Evolutionary conservation across 2,329 filamentous ascomycete genomes (phyloP).

Genomic region (Beauveria australis): DNA sequence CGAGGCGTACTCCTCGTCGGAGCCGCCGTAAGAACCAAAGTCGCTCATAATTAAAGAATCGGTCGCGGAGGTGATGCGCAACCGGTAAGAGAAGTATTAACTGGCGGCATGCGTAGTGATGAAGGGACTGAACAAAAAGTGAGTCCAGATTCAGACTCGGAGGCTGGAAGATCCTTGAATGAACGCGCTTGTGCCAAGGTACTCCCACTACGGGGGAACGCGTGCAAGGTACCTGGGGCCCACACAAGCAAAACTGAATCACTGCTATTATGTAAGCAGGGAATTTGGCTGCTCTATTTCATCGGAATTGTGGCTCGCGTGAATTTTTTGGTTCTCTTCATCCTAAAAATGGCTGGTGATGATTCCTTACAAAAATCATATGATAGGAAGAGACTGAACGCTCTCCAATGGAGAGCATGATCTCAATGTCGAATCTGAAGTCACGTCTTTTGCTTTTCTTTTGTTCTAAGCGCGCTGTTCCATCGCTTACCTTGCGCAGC

Average conservation of each 20-base stretch:
- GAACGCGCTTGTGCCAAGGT: neutral
- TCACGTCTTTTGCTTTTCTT: constrained; percentile 19
- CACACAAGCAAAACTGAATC: constrained; percentile 1
- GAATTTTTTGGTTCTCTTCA: constrained; percentile 23
- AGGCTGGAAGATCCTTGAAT: constrained; percentile 2
- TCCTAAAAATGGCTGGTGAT: constrained; percentile 47
- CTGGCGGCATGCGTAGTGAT: constrained; percentile 1
- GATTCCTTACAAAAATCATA: constrained; percentile 45
- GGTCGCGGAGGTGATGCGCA: constrained; percentile 9
- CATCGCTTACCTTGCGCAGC: neutral
- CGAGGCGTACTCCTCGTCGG: constrained; percentile 75
- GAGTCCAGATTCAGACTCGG: neutral
- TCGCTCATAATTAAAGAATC: constrained; percentile 50
- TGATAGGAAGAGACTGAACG: constrained; percentile 65
- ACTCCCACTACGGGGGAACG: neutral
- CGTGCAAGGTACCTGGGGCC: neutral
- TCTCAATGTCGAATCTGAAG: constrained; percentile 58
- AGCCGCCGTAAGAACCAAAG: constrained; percentile 60
- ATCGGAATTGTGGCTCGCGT: constrained; percentile 15
- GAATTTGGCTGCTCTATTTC: constrained; percentile 9
- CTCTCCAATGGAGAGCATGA: constrained; percentile 46
- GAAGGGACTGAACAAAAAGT: neutral
- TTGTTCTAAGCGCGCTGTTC: neutral
- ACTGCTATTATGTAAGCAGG: constrained; percentile 18
- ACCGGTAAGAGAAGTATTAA: neutral